phyloP scores from a whole-genome alignment of 352 stramenopile genomes.

The Pythium pyrilobum region DNA sequence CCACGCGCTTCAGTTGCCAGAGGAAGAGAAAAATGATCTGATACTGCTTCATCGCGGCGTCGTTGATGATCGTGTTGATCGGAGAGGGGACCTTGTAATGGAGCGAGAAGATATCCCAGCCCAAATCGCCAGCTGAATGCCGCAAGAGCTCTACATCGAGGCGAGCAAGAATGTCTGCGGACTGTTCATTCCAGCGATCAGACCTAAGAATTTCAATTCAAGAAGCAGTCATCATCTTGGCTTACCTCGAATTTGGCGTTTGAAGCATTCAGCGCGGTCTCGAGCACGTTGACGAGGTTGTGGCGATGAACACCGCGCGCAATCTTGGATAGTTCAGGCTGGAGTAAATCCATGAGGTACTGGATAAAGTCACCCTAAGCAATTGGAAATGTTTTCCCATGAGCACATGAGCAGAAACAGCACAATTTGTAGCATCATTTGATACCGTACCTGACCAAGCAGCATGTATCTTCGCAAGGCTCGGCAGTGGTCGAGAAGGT shows the following conservation, averaged over 20 bases:
- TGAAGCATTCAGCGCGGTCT: slow-evolving; percentile 91
- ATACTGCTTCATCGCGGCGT: slow-evolving; percentile 81
- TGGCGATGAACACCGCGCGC: slow-evolving; percentile 93
- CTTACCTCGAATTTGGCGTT: slow-evolving; percentile 94
- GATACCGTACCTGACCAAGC: slow-evolving; percentile 86
- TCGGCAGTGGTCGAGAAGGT: slow-evolving; percentile 92
- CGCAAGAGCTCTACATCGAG: slow-evolving; percentile 91
- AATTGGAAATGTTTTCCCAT: too few species aligned
- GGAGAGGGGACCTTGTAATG: slow-evolving; percentile 87
- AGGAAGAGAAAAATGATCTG: slow-evolving; percentile 89
- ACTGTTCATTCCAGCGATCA: slow-evolving; percentile 36
- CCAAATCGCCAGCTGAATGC: slow-evolving; percentile 77
- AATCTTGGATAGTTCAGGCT: slow-evolving; percentile 87
- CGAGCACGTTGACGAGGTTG: slow-evolving; percentile 92
- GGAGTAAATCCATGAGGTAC: slow-evolving; percentile 93
- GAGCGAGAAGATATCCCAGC: slow-evolving; percentile 94
- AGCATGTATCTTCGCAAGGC: slow-evolving; percentile 98
- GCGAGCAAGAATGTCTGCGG: slow-evolving; percentile 88
- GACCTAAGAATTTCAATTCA: too few species aligned
- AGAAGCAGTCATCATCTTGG: background rate
- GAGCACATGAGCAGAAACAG: too few species aligned
- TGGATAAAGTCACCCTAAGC: slow-evolving; percentile 95
- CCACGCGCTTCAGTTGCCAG: slow-evolving; percentile 88
- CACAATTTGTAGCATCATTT: background rate
- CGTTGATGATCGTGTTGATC: slow-evolving; percentile 88